A percentile compares a stretch with the other conserved stretches of the same genome.
Evolutionary conservation across 768 basidiomycete species (phyloP).

Genomic region (Tulasnella sp.): DNA sequence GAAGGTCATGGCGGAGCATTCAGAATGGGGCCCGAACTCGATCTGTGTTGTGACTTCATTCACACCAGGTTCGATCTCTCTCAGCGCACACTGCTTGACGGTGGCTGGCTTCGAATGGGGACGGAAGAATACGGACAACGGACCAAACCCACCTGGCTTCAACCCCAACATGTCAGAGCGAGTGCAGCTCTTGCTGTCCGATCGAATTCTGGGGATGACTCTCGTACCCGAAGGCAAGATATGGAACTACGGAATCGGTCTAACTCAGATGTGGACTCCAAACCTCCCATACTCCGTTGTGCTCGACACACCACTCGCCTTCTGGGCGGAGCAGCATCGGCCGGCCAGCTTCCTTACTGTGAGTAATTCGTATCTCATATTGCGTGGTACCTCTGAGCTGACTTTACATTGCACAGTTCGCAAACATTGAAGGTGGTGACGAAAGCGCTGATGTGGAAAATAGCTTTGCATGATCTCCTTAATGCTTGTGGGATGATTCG

Average conservation of each 20-base stretch:
- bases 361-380: constrained; percentile 36
- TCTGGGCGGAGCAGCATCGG: constrained; percentile 95
- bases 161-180: constrained; percentile 99
- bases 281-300: constrained; percentile 76
- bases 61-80: constrained; percentile 94
- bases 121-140: constrained; percentile 83
- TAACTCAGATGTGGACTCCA: constrained; percentile 87
- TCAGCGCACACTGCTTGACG: constrained; percentile 86
- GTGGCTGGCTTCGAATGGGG: constrained; percentile 98
- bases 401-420: constrained; percentile 55
- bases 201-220: constrained; percentile 93
- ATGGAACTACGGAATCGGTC: constrained; percentile 95
- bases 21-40: constrained; percentile 89
- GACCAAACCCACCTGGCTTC: constrained; percentile 83
- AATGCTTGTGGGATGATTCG: neutral
- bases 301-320: constrained; percentile 86
- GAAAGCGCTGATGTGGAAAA: constrained; percentile 96
- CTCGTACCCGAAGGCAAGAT: constrained; percentile 89
- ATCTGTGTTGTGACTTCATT: constrained; percentile 94
- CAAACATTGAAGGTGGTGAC: constrained; percentile 82
- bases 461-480: constrained; percentile 66
- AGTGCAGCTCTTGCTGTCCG: constrained; percentile 87
- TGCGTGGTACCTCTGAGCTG: neutral
- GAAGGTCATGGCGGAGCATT: constrained; percentile 94
- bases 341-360: constrained; percentile 91